Percentiles rank a stretch among this genome's conserved stretches.
Conservation (phyloP, 2,329 filamentous ascomycete genomes). For the Malbranchea zuffiana region DNA sequence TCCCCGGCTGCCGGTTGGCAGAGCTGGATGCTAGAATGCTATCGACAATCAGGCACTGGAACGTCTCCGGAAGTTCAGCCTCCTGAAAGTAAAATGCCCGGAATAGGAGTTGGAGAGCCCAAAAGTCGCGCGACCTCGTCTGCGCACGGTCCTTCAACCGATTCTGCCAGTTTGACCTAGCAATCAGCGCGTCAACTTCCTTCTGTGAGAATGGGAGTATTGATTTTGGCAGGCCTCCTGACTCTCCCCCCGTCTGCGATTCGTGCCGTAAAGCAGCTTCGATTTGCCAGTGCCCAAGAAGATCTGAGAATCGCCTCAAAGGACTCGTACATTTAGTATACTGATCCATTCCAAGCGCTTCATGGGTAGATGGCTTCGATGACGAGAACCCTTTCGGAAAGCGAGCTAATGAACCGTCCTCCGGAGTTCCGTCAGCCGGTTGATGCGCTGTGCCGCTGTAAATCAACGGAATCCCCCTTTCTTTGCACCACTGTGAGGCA, state of each 20-base stretch:
- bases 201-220: conserved; percentile 41
- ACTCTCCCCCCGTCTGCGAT: conserved; percentile 34
- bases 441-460: conserved; percentile 35
- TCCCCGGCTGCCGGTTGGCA: neutral
- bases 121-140: conserved; percentile 33
- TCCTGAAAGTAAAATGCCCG: conserved; percentile 48
- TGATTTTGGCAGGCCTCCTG: conserved; percentile 26
- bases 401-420: conserved; percentile 17
- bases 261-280: conserved; percentile 51
- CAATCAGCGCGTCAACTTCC: conserved; percentile 41
- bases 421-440: conserved; percentile 24
- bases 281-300: conserved; percentile 54
- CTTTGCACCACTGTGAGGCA: conserved; percentile 43
- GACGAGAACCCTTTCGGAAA: conserved; percentile 33
- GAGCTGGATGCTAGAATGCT: conserved; percentile 23
- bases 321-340: conserved; percentile 53
- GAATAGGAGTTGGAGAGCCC: conserved; percentile 45
- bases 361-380: conserved; percentile 40
- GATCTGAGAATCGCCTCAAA: conserved; percentile 49
- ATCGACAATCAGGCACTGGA: conserved; percentile 29
- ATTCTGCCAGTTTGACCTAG: conserved; percentile 34
- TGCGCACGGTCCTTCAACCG: conserved; percentile 32
- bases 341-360: conserved; percentile 40
- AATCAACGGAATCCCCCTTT: conserved; percentile 41
- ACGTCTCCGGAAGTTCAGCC: conserved; percentile 39